Evolutionary conservation across 345 rosid species (phyloP).

Genomic region (Raphanus raphanistrum): DNA sequence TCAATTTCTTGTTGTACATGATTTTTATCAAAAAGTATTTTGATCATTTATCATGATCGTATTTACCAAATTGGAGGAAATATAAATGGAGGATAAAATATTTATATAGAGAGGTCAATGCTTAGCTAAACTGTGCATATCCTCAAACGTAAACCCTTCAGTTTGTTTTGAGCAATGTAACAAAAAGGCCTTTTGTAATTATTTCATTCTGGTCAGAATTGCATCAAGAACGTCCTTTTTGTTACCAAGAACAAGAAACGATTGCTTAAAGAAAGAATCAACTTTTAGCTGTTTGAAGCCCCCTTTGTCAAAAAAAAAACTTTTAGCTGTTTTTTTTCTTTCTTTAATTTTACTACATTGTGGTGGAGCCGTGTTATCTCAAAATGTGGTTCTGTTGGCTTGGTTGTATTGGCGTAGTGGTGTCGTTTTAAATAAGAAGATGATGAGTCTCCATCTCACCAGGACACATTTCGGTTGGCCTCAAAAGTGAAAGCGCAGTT

Average conservation of each 20-base stretch:
- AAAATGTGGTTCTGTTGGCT: not conserved
- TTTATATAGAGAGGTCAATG: not conserved
- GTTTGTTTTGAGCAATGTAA: not conserved
- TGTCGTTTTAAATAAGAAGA: not conserved
- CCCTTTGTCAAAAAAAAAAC: not conserved
- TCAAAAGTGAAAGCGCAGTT: not conserved
- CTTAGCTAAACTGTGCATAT: not conserved
- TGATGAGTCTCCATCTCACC: conserved; percentile 31
- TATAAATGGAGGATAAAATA: not conserved
- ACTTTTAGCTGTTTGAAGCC: too few species aligned
- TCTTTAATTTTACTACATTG: not conserved
- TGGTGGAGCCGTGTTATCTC: not conserved
- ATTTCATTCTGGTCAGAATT: not conserved
- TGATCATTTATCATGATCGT: not conserved
- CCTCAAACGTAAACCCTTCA: not conserved
- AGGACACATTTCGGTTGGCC: conserved; percentile 7
- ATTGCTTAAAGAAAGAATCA: not conserved
- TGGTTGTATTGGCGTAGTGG: not conserved
- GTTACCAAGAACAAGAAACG: not conserved
- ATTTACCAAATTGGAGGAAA: not conserved
- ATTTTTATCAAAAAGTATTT: not conserved
- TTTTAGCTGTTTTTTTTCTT: not conserved
- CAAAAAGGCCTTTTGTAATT: not conserved
- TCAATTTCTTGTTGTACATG: not conserved
- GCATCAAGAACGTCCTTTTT: not conserved